Percentiles rank a stretch among this genome's conserved stretches.
Evolutionary conservation across 2,329 filamentous ascomycete species (phyloP).

Genomic region (Rachicladosporium sp.): DNA sequence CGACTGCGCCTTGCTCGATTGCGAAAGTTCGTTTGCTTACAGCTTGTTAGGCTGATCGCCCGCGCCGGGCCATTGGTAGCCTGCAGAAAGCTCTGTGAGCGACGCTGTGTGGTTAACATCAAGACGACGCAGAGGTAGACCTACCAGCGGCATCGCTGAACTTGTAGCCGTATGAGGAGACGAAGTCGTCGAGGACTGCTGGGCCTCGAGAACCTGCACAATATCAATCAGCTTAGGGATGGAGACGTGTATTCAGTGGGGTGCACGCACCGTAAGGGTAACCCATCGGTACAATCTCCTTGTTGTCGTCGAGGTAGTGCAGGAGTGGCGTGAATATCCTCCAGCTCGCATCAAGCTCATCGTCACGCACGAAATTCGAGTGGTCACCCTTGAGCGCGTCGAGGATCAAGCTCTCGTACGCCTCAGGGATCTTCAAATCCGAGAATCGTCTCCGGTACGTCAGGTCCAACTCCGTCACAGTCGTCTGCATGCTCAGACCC

Average conservation of each 20-base stretch:
- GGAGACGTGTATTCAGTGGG: neutral
- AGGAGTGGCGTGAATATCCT: constrained; percentile 95
- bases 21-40: constrained; percentile 32
- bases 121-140: no score
- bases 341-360: constrained; percentile 95
- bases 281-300: constrained; percentile 98
- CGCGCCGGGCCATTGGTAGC: constrained; percentile 79
- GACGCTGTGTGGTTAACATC: constrained; percentile 39
- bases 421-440: constrained; percentile 97
- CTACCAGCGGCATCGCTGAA: constrained; percentile 78
- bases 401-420: constrained; percentile 93
- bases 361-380: constrained; percentile 96
- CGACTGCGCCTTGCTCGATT: neutral
- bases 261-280: constrained; percentile 81
- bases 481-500: constrained; percentile 97
- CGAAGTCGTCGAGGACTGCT: constrained; percentile 94
- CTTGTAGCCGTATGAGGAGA: constrained; percentile 94
- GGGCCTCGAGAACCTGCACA: constrained; percentile 81
- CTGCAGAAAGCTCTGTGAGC: constrained; percentile 9
- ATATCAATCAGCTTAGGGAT: constrained; percentile 3
- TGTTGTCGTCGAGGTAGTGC: constrained; percentile 97
- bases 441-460: constrained; percentile 98
- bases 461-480: constrained; percentile 93
- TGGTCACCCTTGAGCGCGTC: constrained; percentile 98
- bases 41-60: constrained; percentile 69